These are phyloP conservation scores for Pyrenula aspistea DNA, from an alignment of 495 filamentous ascomycete genomes.

Conservation along the genomic window DNA sequence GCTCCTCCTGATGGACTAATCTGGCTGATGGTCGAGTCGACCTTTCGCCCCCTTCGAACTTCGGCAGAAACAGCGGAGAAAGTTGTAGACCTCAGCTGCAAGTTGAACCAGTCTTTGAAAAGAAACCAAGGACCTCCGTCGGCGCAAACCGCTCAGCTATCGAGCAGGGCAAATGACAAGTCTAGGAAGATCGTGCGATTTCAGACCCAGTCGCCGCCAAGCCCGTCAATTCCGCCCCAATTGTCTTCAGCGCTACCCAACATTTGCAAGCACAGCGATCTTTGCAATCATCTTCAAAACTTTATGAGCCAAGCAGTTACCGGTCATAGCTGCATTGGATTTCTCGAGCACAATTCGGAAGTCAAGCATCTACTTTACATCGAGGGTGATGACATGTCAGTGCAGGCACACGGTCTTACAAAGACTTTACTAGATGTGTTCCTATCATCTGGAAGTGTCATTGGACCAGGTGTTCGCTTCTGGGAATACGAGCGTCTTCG, in stretches of 20 bases:
- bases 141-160: not conserved
- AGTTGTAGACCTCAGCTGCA: not conserved
- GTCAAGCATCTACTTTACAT: conserved; percentile 15
- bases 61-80: not conserved
- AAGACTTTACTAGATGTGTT: not conserved
- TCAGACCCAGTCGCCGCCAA: not conserved
- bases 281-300: not conserved
- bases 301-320: not conserved
- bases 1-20: conserved; percentile 1
- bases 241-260: not conserved
- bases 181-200: not conserved
- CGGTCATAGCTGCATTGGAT: conserved; percentile 3
- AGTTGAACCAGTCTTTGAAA: not conserved
- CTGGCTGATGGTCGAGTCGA: conserved; percentile 13
- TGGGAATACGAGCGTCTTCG: conserved; percentile 14
- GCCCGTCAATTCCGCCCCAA: not conserved
- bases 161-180: not conserved
- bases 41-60: not conserved
- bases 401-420: not conserved
- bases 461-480: not conserved
- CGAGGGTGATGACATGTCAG: not conserved
- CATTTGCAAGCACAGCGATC: not conserved
- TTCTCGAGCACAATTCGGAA: conserved; percentile 4
- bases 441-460: not conserved
- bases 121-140: not conserved